Evolutionary conservation across 306 rosid genomes (phyloP), one percentile per base, ranked within the genome.

Genomic region (Carpinus viminea): DNA sequence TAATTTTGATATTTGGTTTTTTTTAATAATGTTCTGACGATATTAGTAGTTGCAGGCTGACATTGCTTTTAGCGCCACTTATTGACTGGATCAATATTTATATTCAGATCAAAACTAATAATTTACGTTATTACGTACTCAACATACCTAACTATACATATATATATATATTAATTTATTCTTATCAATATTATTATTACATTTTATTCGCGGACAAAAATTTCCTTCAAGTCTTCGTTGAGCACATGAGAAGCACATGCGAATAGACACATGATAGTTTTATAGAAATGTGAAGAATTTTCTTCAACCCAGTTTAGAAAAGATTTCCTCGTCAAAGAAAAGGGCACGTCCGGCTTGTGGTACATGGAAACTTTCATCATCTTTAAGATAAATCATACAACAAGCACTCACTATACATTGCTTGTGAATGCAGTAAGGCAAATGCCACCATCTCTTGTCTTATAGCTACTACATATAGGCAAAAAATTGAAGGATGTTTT

Each of bases 341-440:
- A 7, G 28, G 50, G 4, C 24, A 46, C 59, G 5, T 21, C 16
- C 34, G 50, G 18, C 34, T 78, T 56, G 36, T 5, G 16, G 11
- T 34, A 79, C 43, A 74, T 38, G 21, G 11, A 50, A 73, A 76
- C 73, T 65, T 79, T 73, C 48, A 65, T 51, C 69, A 54, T 73
- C 74, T 51, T 79, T 72, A 61, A 73, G 55, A 47, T 13, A 50
- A n/a, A 54, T 53, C 74, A 73, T 73, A 55, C 38, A 74, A 38
- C 53, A 64, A 72, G 78, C 68, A 79, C 78, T 47, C 34, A 31
- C 34, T 2, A 31, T 31, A 73, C 60, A 12, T 79, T 79, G 78
- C 83, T 79, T 79, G 74, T 17, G 20, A 55, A 7, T 20, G 47
- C 78, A 73, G 83, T 12, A 66, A 66, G 72, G 12, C 50, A 15